Evolutionary conservation across 495 filamentous ascomycete species (phyloP).

Genomic region (Thermothielavioides terrestris): DNA sequence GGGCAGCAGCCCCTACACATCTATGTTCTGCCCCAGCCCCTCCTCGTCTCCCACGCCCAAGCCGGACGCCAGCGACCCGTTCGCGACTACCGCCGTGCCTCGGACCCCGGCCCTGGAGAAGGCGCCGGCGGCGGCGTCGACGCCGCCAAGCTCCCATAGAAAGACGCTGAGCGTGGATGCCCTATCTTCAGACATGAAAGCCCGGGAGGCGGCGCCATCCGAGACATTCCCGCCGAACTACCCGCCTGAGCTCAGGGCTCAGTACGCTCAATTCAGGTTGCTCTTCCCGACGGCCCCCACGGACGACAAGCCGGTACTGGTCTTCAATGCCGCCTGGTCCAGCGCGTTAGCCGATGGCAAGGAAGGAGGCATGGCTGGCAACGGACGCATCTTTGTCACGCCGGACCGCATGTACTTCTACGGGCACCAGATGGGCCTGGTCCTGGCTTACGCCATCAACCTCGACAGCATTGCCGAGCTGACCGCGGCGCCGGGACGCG

Average conservation of each 20-base stretch:
- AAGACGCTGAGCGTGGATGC: constrained; percentile 75
- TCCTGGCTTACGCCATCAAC: constrained; percentile 65
- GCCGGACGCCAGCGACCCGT: constrained; percentile 45
- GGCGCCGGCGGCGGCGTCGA: constrained; percentile 11
- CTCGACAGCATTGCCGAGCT: constrained; percentile 76
- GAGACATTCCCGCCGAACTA: constrained; percentile 74
- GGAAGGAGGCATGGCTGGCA: constrained; percentile 32
- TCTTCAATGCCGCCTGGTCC: constrained; percentile 48
- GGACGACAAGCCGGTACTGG: constrained; percentile 68
- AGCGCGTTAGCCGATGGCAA: constrained; percentile 34
- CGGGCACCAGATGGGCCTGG: constrained; percentile 86
- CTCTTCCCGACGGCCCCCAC: constrained; percentile 73
- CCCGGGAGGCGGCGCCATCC: constrained; percentile 23
- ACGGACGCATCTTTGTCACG: constrained; percentile 85
- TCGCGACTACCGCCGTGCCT: constrained; percentile 30
- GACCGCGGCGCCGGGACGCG: constrained; percentile 77
- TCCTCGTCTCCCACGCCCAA: constrained; percentile 11
- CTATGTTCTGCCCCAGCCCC: constrained; percentile 50
- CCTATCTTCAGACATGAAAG: constrained; percentile 33
- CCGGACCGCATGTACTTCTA: constrained; percentile 86
- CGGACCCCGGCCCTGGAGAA: constrained; percentile 30
- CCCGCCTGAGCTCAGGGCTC: constrained; percentile 70
- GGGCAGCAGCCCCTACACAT: constrained; percentile 79
- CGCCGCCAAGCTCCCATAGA: constrained; percentile 45
- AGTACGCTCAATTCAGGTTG: constrained; percentile 87